Evolutionary conservation across 2,329 filamentous ascomycete species (phyloP).

Genomic region (Xylariales sp.): DNA sequence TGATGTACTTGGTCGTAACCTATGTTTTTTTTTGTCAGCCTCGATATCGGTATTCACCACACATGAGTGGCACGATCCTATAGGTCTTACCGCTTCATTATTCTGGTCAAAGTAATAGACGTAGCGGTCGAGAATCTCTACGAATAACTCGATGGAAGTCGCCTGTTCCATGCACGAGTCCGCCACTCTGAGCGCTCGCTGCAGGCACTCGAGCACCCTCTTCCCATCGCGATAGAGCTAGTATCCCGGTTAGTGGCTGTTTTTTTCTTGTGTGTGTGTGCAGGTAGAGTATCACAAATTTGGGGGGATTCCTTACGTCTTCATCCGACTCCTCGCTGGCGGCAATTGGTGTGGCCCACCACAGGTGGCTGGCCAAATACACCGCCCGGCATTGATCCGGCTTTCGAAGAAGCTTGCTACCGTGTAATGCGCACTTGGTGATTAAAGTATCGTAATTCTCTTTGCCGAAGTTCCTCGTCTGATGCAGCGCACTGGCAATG

Average conservation of each 20-base stretch:
- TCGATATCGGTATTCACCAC: not conserved
- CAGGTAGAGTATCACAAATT: not conserved
- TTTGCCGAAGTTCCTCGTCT: slow-evolving; percentile 89
- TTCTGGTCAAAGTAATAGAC: slow-evolving; percentile 99
- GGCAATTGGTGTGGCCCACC: slow-evolving; percentile 92
- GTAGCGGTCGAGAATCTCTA: slow-evolving; percentile 97
- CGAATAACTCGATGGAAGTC: slow-evolving; percentile 96
- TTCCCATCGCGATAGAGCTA: slow-evolving; percentile 98
- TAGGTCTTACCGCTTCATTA: slow-evolving; percentile 81
- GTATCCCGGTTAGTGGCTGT: not conserved
- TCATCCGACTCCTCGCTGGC: slow-evolving; percentile 83
- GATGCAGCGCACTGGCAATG: slow-evolving; percentile 88
- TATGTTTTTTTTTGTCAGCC: slow-evolving; percentile 44
- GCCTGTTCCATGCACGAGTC: slow-evolving; percentile 99
- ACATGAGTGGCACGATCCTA: not conserved
- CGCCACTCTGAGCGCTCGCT: slow-evolving; percentile 92
- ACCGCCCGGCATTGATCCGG: slow-evolving; percentile 97
- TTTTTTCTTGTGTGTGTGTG: too few relatives aligned
- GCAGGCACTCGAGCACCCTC: slow-evolving; percentile 93
- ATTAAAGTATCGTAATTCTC: slow-evolving; percentile 99
- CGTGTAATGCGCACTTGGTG: slow-evolving; percentile 95
- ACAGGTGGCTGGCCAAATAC: slow-evolving; percentile 94
- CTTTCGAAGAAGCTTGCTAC: slow-evolving; percentile 96
- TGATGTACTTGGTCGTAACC: slow-evolving; percentile 96
- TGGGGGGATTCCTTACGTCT: slow-evolving; percentile 30